phyloP scores from a whole-genome alignment of 257 asterid species.

The Solanum piurae region DNA sequence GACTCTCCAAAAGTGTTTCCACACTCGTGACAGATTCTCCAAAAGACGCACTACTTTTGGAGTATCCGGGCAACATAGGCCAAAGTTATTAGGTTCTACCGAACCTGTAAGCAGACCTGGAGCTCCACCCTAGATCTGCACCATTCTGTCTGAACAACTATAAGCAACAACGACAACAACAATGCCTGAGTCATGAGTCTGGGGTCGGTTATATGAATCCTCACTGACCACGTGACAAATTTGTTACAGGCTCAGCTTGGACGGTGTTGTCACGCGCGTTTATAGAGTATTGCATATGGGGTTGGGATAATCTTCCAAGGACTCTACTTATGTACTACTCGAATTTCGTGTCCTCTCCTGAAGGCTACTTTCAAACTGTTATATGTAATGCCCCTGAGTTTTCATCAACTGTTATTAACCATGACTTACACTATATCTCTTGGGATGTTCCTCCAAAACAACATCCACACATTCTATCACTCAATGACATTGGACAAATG shows the following conservation, averaged over 20 bases:
- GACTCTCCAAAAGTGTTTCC: background rate
- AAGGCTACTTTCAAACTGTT: slow-evolving; percentile 21
- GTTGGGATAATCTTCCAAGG: slow-evolving; percentile 25
- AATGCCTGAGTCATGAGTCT: background rate
- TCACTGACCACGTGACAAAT: background rate
- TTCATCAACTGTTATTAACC: slow-evolving; percentile 12
- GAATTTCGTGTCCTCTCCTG: slow-evolving; percentile 18
- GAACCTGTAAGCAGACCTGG: background rate
- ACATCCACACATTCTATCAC: slow-evolving; percentile 9
- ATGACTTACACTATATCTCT: slow-evolving; percentile 19
- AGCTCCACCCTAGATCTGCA: background rate
- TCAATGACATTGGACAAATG: slow-evolving; percentile 11
- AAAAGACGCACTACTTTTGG: background rate
- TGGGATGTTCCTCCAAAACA: slow-evolving; percentile 21
- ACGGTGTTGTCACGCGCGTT: slow-evolving; percentile 9
- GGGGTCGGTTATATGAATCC: background rate
- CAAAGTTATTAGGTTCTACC: background rate
- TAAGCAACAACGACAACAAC: background rate
- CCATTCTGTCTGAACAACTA: background rate
- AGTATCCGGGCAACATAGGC: background rate
- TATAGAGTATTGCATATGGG: slow-evolving; percentile 21
- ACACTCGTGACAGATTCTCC: background rate
- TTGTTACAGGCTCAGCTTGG: slow-evolving; percentile 18
- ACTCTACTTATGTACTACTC: slow-evolving; percentile 21
- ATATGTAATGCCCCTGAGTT: slow-evolving; percentile 18